Evolutionary conservation across 805 yeast species (phyloP), one percentile per base, ranked within the genome.

Genomic region (Pichia nakasei): DNA sequence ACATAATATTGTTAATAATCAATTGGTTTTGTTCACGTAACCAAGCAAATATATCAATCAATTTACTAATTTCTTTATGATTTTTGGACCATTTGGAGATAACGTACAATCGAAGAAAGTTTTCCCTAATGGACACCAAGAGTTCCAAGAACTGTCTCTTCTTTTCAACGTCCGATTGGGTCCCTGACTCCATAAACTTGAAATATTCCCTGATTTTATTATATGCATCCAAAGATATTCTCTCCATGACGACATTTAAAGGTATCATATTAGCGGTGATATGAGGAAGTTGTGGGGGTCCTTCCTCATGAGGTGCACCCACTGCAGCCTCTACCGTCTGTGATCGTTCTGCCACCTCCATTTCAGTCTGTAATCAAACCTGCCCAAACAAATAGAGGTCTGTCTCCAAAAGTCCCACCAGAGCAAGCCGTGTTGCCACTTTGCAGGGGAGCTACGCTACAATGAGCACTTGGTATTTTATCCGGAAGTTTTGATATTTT

Each of bases 31-130:
- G 94, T 39, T 79, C 80, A 48, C 93, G 70, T 35, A 93, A 70
- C 93, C 95, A 93, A 49, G 85, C 83, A 47, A 94, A 76, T 19
- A 91, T 69, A 64, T 93, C 97, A 44, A 93, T 88, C 49, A 89
- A 69, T 42, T 72, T 73, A 37, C 82, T 78, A 47, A 91, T 79
- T 41, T 82, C 85, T 38, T 76, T 71, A 5, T 89, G 72, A 29
- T 78, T 81, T 12, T 76, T 73, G 4, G 88, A 76, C 99, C 99
- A 93, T 63, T 91, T 89, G 42, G 83, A 76, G 34, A 93, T 64
- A 3, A 95, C 96, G 53, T 86, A 88, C 3, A 89, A 60, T 59
- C 91, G 80, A 47, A 89, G 76, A 57, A 82, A 87, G 54, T 89
- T 93, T 56, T 86, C 88, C 45, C 97, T 73, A 26, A 89, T 64